Evolutionary conservation across 2,329 filamentous ascomycete species (phyloP), one percentile per base, ranked within the genome.

Genomic region (Neofusicoccum cordaticola): DNA sequence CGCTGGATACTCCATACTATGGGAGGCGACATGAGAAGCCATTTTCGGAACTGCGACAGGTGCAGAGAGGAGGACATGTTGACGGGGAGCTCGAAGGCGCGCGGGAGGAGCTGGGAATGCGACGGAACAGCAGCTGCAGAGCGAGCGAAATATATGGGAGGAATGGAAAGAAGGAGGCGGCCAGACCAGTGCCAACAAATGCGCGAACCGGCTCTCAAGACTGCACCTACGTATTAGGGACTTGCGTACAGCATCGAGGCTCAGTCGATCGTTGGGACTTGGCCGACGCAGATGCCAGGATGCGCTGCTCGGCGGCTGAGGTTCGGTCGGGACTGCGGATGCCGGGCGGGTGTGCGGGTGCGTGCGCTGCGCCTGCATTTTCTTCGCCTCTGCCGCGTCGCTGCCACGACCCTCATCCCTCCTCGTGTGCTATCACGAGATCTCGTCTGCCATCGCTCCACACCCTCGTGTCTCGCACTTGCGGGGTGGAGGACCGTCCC

Each of bases 21-120:
- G 0, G 95, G 95, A 13, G 95, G 95, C 48, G 93, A 97, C 69
- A 91, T 89, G 67, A 93, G 81, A 65, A 97, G 82, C 90, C 95
- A 96, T 79, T 85, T 86, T 66, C 87, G 84, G 67, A 90, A 78
- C 68, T 84, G 82, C 4, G 85, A 86, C 57, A 88, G 79, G 73
- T 88, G 84, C 74, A 86, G 81, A 63, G 85, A 86, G 34, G 63
- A 58, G 8, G 62, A 58, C 62, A 64, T 64, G 62, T 56, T 63
- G 39, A 35, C 22, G 9, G 60, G 19, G 22, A 57, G 53, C 53
- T 57, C 39, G 41, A n/a, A n/a, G 39, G 53, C 53, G 52, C 52
- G 53, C 39, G 27, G 53, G n/a, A 17, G 53, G 53, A 57, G 53
- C 53, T 44, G 41, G 53, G 19, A 44, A 57, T 57, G 53, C 53